Evolutionary conservation across 2,329 filamentous ascomycete genomes (phyloP), one percentile per base, ranked within the genome.

Genomic region (Epichloe typhina): DNA sequence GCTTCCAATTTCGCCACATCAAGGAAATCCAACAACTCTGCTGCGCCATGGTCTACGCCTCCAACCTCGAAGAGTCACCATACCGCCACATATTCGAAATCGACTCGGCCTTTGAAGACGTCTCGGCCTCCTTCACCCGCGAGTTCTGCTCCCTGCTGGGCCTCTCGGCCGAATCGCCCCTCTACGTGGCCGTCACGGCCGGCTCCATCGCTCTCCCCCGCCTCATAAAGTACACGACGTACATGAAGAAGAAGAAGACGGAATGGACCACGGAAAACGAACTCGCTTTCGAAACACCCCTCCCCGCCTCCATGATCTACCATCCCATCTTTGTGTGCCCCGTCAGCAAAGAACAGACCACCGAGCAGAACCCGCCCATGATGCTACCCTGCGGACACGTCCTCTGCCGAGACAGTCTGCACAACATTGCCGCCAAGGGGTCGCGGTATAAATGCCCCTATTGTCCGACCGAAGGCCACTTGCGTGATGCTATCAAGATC

Each of bases 291-390:
- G 76, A 87, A 60, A 82, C 79, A 1, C 75, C 79, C 2, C 68
- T 83, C 2, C 78, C 79, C 0, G 62, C 66, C 47, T 75, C 72
- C 56, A 80, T 80, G 76, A 72, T 83, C 46, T 98, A 95, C 72
- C 93, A 98, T 66, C 86, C 86, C 51, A 96, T 98, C 62, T 98
- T 98, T 64, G 93, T 98, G 41, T 98, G 93, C 62, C 93, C 93
- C 0, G 93, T 98, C 5, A 90, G 85, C 60, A 97, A 97, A 66
- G 93, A 96, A 64, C 93, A 98, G 67, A 89, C 86, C 0, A 98
- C 91, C 0, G 89, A 95, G 61, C 71, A 76, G 23, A 98, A 98
- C 65, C 93, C 93, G 11, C 89, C 93, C 2, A 94, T 97, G 86
- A 93, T 96, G 79, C 82, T 98, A 62, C 86, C 88, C 0, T 98